phyloP scores from a whole-genome alignment of 805 yeast genomes.

The Jamesozyma jinghongensis region DNA sequence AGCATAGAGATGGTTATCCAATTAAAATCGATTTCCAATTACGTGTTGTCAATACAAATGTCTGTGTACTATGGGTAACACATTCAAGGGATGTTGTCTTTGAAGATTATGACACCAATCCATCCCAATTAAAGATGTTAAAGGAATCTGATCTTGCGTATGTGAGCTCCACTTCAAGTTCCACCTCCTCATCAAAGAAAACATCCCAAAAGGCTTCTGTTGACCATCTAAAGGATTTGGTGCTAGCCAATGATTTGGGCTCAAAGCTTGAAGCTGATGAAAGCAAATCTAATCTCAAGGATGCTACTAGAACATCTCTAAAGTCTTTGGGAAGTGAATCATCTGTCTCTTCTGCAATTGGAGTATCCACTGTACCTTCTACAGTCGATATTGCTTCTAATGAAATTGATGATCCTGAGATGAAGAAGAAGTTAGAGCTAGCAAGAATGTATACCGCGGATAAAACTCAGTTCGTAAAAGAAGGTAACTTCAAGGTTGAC shows the following conservation, averaged over 20 bases:
- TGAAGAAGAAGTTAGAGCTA: conserved; percentile 21
- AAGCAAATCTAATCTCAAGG: too few relatives aligned
- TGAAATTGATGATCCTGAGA: conserved; percentile 15
- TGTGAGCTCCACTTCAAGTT: conserved; percentile 22
- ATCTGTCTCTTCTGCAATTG: neutral
- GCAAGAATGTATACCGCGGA: conserved; percentile 25
- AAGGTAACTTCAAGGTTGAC: conserved; percentile 28
- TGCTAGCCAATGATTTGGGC: neutral
- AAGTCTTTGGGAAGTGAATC: too few relatives aligned
- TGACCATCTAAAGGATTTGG: conserved; percentile 12
- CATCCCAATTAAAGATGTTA: conserved; percentile 34
- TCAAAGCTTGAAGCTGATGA: too few relatives aligned
- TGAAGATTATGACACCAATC: conserved; percentile 29
- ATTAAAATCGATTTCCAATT: conserved; percentile 72
- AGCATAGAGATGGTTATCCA: conserved; percentile 58
- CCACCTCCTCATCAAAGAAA: conserved; percentile 22
- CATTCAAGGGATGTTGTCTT: conserved; percentile 49
- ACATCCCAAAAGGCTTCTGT: conserved; percentile 16
- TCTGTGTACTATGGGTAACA: conserved; percentile 75
- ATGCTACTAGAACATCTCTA: too few relatives aligned
- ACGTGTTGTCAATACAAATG: conserved; percentile 52
- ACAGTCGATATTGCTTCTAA: conserved; percentile 5
- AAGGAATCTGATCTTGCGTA: conserved; percentile 31
- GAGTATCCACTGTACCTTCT: neutral
- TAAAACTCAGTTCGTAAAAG: conserved; percentile 28